Percentiles rank a stretch among this genome's conserved stretches.
phyloP scores from a whole-genome alignment of 139 green algal genomes.

The Closterium sp. region DNA sequence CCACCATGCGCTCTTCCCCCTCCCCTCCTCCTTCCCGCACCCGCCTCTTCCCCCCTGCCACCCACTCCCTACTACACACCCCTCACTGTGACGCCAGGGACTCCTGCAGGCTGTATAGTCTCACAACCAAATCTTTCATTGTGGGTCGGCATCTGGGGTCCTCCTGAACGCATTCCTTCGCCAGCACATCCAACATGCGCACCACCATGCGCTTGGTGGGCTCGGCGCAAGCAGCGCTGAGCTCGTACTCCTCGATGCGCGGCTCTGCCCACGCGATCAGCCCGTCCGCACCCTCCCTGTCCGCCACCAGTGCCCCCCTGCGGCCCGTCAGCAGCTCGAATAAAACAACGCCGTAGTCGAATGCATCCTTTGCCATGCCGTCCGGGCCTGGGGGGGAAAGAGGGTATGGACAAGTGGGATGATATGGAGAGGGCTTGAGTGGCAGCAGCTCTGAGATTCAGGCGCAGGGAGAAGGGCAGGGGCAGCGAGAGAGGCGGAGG shows the following conservation, averaged over 20 bases:
- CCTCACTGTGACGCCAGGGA: background rate
- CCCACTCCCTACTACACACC: background rate
- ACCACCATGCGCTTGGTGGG: background rate
- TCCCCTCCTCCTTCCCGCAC: background rate
- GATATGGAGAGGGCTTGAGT: no score
- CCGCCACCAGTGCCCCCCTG: background rate
- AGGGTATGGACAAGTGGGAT: no score
- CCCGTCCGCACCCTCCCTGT: background rate
- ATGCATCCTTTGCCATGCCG: background rate
- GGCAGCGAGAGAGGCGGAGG: no score
- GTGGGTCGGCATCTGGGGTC: background rate
- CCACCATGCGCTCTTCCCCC: no score
- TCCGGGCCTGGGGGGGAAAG: background rate
- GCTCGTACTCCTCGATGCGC: background rate
- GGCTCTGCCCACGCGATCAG: background rate
- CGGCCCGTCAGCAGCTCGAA: background rate
- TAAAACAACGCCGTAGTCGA: background rate
- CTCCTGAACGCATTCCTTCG: background rate
- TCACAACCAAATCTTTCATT: background rate
- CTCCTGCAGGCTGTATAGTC: background rate
- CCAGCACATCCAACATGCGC: background rate
- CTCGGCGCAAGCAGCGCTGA: background rate
- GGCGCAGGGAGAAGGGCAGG: no score
- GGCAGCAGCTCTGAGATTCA: no score
- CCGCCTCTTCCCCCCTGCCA: no score